Evolutionary conservation across 148 eudicot species (phyloP).

Genomic region (Persicaria tinctoria): DNA sequence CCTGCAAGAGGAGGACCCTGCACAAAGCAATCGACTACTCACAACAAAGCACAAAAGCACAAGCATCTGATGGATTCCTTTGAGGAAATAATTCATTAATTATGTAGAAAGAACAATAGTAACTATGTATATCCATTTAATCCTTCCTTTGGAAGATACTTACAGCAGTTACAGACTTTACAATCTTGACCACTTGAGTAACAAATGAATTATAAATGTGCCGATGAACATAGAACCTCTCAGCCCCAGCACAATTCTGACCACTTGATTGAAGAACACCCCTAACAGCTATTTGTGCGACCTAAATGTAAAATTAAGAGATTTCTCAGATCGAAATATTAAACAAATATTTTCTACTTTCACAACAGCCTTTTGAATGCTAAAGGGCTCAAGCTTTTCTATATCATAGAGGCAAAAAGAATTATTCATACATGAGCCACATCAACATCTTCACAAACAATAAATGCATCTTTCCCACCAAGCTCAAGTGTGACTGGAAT

Average conservation of each 20-base stretch:
- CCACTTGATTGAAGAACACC: conserved; percentile 99
- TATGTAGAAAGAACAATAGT: neutral
- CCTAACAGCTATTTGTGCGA: conserved; percentile 95
- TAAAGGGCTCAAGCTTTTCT: conserved; percentile 3
- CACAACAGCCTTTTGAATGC: neutral
- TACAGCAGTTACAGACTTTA: conserved; percentile 92
- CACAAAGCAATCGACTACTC: conserved; percentile 11
- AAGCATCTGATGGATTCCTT: neutral
- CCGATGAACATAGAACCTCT: conserved; percentile 90
- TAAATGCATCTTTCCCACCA: conserved; percentile 98
- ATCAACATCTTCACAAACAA: conserved; percentile 96
- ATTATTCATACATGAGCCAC: conserved; percentile 62
- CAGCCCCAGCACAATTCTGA: conserved; percentile 99
- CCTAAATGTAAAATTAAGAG: conserved; percentile 33
- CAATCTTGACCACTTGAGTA: conserved; percentile 84
- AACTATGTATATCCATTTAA: neutral
- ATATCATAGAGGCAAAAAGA: neutral
- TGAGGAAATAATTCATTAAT: neutral
- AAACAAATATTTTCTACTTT: neutral
- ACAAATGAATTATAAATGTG: conserved; percentile 72
- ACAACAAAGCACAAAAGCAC: neutral
- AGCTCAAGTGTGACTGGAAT: conserved; percentile 98
- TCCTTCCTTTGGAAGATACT: conserved; percentile 24
- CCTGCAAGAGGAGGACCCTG: conserved; percentile 96
- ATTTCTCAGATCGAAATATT: conserved; percentile 3